Percentiles rank a stretch among this genome's conserved stretches.
These are phyloP conservation scores for Ambrosiella beaveri DNA, from an alignment of 2,329 filamentous ascomycete species.

Conservation along the genomic window DNA sequence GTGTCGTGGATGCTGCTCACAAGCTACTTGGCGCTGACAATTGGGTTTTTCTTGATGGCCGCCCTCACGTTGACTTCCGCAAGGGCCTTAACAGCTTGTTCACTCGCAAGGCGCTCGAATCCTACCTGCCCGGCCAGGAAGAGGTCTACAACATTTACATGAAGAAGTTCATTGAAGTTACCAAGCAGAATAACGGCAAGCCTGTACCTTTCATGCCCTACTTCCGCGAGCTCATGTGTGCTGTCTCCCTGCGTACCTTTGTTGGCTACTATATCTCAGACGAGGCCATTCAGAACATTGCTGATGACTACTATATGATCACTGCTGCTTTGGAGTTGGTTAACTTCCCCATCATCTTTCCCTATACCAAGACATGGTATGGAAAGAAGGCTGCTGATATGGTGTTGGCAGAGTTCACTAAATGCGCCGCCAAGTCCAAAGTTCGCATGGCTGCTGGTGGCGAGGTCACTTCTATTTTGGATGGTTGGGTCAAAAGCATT, in stretches of 20 bases:
- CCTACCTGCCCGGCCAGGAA: constrained; percentile 82
- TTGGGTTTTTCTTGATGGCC: constrained; percentile 96
- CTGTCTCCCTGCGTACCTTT: constrained; percentile 90
- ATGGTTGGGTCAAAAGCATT: constrained; percentile 83
- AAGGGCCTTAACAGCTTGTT: constrained; percentile 92
- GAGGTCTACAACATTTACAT: constrained; percentile 84
- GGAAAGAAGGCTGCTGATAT: constrained; percentile 91
- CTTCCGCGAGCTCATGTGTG: constrained; percentile 90
- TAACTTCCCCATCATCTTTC: constrained; percentile 94
- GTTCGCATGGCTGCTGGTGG: constrained; percentile 79
- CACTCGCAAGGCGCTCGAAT: constrained; percentile 72
- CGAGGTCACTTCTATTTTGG: constrained; percentile 80
- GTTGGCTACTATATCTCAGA: constrained; percentile 90
- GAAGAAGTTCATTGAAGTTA: constrained; percentile 57
- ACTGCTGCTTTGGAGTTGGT: constrained; percentile 91
- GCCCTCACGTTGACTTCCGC: constrained; percentile 87
- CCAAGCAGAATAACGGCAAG: constrained; percentile 52
- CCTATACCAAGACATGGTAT: constrained; percentile 91
- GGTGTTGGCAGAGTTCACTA: constrained; percentile 75
- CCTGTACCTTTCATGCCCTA: constrained; percentile 75
- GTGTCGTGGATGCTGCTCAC: constrained; percentile 82
- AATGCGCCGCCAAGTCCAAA: constrained; percentile 86
- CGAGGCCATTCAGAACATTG: constrained; percentile 79
- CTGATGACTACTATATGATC: constrained; percentile 92
- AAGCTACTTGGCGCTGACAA: constrained; percentile 85